Conservation (phyloP, 1,284 basidiomycete species). For the Prillingera fragicola region DNA sequence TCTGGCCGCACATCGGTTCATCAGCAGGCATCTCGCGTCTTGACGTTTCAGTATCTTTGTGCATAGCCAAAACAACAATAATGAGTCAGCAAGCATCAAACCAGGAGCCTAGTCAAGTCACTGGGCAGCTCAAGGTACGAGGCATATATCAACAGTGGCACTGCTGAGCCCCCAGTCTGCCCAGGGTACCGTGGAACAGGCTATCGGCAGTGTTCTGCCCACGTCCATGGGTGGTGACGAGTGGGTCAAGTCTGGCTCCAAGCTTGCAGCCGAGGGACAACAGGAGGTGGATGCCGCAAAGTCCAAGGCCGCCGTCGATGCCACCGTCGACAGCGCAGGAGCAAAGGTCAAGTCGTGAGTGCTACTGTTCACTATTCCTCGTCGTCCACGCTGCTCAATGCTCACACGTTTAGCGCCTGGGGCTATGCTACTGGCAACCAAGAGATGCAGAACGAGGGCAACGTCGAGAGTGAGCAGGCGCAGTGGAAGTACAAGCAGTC, state of each 20-base stretch:
- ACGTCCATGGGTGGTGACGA: conserved; percentile 18
- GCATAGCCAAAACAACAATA: neutral
- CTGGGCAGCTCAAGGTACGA: conserved; percentile 30
- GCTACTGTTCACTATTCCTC: neutral
- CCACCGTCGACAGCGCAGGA: conserved; percentile 29
- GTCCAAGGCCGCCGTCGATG: conserved; percentile 31
- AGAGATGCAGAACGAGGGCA: conserved; percentile 37
- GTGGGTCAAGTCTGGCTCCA: conserved; percentile 32
- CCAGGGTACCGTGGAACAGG: conserved; percentile 16
- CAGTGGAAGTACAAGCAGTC: conserved; percentile 42
- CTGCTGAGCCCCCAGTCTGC: conserved; percentile 6
- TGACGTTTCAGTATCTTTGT: neutral
- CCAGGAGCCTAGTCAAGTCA: conserved; percentile 29
- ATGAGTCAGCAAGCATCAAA: too few species aligned
- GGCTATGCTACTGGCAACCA: conserved; percentile 46
- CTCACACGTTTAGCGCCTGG: conserved; percentile 25
- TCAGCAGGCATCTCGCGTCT: too few species aligned
- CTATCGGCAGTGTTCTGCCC: conserved; percentile 33
- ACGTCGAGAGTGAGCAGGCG: conserved; percentile 40
- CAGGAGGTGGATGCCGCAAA: conserved; percentile 41
- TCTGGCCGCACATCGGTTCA: too few species aligned
- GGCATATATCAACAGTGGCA: neutral
- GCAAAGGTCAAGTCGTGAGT: conserved; percentile 46
- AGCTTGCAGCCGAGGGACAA: conserved; percentile 31
- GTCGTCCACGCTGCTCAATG: neutral